Conservation (phyloP, 352 stramenopile species). For the Globisporangium nagaii region DNA sequence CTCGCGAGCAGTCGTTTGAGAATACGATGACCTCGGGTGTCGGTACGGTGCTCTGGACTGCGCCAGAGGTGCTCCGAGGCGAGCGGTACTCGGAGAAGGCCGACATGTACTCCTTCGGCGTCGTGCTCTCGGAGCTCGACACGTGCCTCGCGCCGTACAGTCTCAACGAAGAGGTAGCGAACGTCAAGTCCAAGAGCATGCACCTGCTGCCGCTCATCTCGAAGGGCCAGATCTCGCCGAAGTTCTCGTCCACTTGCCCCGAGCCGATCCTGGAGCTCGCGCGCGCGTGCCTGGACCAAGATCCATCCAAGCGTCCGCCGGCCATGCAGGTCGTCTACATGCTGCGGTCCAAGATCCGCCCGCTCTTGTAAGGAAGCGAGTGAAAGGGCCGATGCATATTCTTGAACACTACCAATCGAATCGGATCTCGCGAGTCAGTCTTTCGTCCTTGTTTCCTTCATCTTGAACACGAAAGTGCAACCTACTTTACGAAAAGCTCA, state of each 20-base stretch:
- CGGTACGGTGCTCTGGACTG: slow-evolving; percentile 39
- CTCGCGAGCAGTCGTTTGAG: slow-evolving; percentile 27
- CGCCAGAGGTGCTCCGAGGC: slow-evolving; percentile 38
- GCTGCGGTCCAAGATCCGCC: slow-evolving; percentile 36
- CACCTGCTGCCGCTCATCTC: too few relatives aligned
- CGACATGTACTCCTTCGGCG: slow-evolving; percentile 86
- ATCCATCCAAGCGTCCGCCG: slow-evolving; percentile 29
- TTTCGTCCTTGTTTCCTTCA: too few relatives aligned
- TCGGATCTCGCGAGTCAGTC: too few relatives aligned
- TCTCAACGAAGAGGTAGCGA: too few relatives aligned
- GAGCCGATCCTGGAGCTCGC: slow-evolving; percentile 27
- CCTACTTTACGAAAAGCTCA: too few relatives aligned
- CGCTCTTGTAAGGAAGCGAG: slow-evolving; percentile 17
- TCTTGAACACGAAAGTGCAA: too few relatives aligned
- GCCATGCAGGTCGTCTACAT: slow-evolving; percentile 44
- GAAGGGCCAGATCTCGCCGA: slow-evolving; percentile 23
- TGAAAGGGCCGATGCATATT: too few relatives aligned
- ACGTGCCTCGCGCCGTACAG: too few relatives aligned
- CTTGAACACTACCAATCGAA: too few relatives aligned
- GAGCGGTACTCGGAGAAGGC: slow-evolving; percentile 48
- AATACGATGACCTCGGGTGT: slow-evolving; percentile 36
- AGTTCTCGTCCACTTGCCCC: slow-evolving; percentile 34
- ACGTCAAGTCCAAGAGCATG: too few relatives aligned
- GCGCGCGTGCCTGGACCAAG: slow-evolving; percentile 27
- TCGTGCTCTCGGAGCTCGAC: slow-evolving; percentile 81